Percentiles rank a stretch among this genome's conserved stretches.
Evolutionary conservation across 1,139 yeast species (phyloP).

Genomic region (Yamadazyma jaroonii): DNA sequence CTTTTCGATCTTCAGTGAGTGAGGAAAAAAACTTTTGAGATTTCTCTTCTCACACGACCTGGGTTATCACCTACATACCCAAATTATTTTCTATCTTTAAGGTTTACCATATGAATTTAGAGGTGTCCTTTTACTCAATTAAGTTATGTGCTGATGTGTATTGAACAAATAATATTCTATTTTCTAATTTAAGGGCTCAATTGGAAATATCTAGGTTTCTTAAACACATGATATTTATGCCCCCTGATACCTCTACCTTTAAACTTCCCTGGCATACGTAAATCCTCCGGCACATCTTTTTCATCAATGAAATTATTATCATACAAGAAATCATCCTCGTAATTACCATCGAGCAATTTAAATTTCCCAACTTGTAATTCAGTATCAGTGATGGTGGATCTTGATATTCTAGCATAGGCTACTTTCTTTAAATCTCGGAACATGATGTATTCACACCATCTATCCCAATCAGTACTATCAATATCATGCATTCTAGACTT

Average conservation of each 20-base stretch:
- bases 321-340: slow-evolving; percentile 46
- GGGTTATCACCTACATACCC: too few relatives aligned
- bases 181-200: not conserved
- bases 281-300: slow-evolving; percentile 53
- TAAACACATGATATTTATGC: slow-evolving; percentile 90
- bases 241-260: slow-evolving; percentile 95
- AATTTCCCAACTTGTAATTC: slow-evolving; percentile 95
- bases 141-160: too few relatives aligned
- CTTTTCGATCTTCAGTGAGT: not conserved
- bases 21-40: too few relatives aligned
- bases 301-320: slow-evolving; percentile 58
- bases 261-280: slow-evolving; percentile 79
- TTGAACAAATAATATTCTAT: not conserved
- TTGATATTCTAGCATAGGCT: slow-evolving; percentile 90
- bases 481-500: slow-evolving; percentile 87
- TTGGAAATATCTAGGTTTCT: slow-evolving; percentile 74
- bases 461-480: slow-evolving; percentile 90
- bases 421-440: slow-evolving; percentile 84
- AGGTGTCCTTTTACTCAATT: too few relatives aligned
- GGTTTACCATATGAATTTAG: too few relatives aligned
- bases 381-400: slow-evolving; percentile 94
- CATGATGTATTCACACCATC: slow-evolving; percentile 97
- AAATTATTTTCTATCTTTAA: too few relatives aligned
- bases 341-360: slow-evolving; percentile 53
- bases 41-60: too few relatives aligned